Percentiles rank a stretch among this genome's conserved stretches.
Conservation (phyloP, 495 filamentous ascomycete genomes). For the Copromyces sp. region DNA sequence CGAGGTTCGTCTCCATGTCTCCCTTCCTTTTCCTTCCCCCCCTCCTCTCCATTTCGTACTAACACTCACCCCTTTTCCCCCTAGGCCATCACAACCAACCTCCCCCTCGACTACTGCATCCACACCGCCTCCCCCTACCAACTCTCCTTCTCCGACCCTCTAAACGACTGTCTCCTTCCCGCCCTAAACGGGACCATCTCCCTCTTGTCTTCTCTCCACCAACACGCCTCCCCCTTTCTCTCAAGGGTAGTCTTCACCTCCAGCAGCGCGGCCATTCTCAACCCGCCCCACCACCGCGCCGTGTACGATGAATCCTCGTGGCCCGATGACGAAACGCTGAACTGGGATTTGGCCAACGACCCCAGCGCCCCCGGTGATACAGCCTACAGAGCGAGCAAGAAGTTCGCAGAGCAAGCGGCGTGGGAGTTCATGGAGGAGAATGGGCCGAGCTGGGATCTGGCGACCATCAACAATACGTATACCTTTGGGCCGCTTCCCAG, state of each 20-base stretch:
- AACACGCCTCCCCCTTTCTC: slow-evolving; percentile 20
- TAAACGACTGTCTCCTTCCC: slow-evolving; percentile 30
- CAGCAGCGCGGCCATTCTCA: slow-evolving; percentile 32
- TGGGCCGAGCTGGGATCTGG: slow-evolving; percentile 30
- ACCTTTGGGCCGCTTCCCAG: slow-evolving; percentile 35
- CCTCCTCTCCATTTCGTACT: background rate
- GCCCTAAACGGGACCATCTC: slow-evolving; percentile 35
- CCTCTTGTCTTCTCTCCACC: slow-evolving; percentile 27
- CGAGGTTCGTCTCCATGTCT: slow-evolving; percentile 16
- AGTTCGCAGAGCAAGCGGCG: slow-evolving; percentile 34
- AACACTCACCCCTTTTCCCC: no score
- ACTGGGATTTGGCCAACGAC: slow-evolving; percentile 22
- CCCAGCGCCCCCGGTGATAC: slow-evolving; percentile 3
- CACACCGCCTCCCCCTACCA: slow-evolving; percentile 38
- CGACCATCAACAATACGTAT: slow-evolving; percentile 35
- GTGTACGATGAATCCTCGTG: slow-evolving; percentile 32
- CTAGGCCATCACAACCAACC: slow-evolving; percentile 17
- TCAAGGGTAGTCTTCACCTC: slow-evolving; percentile 37
- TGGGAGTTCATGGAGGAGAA: slow-evolving; percentile 30
- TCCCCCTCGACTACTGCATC: slow-evolving; percentile 30
- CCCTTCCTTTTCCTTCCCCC: background rate
- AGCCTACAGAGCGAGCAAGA: slow-evolving; percentile 34
- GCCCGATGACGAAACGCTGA: slow-evolving; percentile 20
- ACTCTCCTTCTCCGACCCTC: slow-evolving; percentile 24
- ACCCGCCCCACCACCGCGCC: slow-evolving; percentile 23